Conservation (phyloP, 108 stramenopile genomes). For the Skeletonema tropicum region DNA sequence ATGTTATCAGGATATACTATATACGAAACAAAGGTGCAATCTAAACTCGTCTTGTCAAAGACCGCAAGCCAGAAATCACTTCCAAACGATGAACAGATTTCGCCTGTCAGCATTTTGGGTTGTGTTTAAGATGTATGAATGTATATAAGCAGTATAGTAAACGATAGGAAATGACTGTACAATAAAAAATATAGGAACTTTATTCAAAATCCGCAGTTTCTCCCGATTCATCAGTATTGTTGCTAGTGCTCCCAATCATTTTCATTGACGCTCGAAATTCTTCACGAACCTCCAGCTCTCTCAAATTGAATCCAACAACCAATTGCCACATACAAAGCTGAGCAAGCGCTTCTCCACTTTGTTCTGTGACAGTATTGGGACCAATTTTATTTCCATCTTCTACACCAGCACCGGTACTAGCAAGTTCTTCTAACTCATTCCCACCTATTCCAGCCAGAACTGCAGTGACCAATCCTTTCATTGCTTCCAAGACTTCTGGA, state of each 20-base stretch:
- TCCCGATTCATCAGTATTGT: not conserved
- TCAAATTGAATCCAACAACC: conserved; percentile 92
- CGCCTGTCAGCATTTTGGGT: not conserved
- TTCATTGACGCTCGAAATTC: conserved; percentile 66
- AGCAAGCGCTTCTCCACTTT: conserved; percentile 91
- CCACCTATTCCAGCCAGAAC: conserved; percentile 80
- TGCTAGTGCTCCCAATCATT: conserved; percentile 5
- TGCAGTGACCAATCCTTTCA: conserved; percentile 92
- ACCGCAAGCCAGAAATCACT: not conserved
- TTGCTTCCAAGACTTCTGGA: conserved; percentile 92
- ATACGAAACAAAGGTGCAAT: conserved; percentile 1
- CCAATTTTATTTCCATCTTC: conserved; percentile 61
- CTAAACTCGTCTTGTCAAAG: not conserved
- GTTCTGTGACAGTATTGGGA: conserved; percentile 88
- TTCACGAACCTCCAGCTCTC: conserved; percentile 92
- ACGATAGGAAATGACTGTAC: not conserved
- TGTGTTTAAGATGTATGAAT: not conserved
- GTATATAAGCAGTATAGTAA: too few species aligned
- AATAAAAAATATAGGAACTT: not conserved
- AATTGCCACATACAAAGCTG: conserved; percentile 99
- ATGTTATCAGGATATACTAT: conserved; percentile 8
- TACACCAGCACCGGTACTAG: conserved; percentile 3
- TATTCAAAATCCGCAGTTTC: not conserved
- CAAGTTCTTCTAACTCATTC: conserved; percentile 72
- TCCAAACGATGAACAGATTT: not conserved